A percentile compares a stretch with the other conserved stretches of the same genome.
Evolutionary conservation across 345 rosid genomes (phyloP).

Genomic region (Camelina neglecta): DNA sequence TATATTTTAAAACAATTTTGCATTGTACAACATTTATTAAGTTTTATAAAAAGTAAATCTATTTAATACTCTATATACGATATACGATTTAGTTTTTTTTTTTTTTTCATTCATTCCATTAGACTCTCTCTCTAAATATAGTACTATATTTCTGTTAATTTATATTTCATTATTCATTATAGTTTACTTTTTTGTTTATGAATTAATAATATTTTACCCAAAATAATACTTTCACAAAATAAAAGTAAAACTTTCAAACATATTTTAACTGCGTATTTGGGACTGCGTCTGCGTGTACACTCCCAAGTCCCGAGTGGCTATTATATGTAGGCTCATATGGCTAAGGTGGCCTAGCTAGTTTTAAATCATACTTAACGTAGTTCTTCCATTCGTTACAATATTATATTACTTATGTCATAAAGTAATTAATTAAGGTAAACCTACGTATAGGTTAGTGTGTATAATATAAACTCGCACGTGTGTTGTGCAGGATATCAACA

Average conservation of each 20-base stretch:
- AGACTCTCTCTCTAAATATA: too few relatives aligned
- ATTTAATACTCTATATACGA: too few relatives aligned
- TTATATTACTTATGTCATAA: background rate
- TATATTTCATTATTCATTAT: background rate
- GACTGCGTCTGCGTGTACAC: background rate
- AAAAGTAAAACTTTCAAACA: background rate
- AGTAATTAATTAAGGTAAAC: conserved; percentile 3
- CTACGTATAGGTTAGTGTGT: conserved; percentile 1
- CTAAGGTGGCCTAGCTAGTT: background rate
- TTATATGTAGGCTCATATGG: background rate
- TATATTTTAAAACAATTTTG: background rate
- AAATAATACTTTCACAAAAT: background rate
- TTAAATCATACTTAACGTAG: background rate
- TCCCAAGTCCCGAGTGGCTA: background rate
- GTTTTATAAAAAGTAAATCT: too few relatives aligned
- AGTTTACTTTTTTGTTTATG: background rate
- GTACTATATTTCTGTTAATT: background rate
- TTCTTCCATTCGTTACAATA: background rate
- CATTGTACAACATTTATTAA: too few relatives aligned
- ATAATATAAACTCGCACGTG: conserved; percentile 22
- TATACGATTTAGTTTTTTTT: too few relatives aligned
- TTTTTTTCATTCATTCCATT: too few relatives aligned
- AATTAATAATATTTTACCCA: background rate
- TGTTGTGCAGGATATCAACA: background rate
- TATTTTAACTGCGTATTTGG: background rate